phyloP scores from a whole-genome alignment of 2,329 filamentous ascomycete species.

The Alternaria brassicicola region DNA sequence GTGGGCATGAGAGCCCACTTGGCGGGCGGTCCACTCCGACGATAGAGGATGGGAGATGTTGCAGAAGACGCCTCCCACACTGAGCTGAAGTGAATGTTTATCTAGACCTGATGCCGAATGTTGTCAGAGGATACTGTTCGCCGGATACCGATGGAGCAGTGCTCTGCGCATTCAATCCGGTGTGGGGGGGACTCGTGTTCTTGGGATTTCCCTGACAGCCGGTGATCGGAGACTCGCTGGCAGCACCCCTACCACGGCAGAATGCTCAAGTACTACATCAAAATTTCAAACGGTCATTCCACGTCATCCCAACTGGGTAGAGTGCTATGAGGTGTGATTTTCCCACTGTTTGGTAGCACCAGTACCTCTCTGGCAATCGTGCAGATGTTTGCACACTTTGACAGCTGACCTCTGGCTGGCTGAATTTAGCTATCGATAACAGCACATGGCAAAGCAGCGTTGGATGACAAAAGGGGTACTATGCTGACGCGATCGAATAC shows the following conservation, averaged over 20 bases:
- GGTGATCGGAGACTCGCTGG: too few relatives aligned
- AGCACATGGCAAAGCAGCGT: background rate
- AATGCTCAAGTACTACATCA: background rate
- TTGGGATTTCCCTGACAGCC: background rate
- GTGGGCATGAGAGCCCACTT: conserved; percentile 22
- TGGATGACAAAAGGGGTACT: background rate
- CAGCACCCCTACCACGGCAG: background rate
- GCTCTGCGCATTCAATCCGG: conserved; percentile 6
- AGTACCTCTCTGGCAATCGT: background rate
- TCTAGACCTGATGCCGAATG: conserved; percentile 15
- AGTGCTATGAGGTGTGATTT: background rate
- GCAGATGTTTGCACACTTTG: background rate
- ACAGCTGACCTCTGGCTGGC: background rate
- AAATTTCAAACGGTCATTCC: background rate
- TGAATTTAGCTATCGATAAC: background rate
- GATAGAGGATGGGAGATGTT: conserved; percentile 17
- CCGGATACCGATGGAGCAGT: conserved; percentile 36
- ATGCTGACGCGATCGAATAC: background rate
- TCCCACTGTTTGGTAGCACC: background rate
- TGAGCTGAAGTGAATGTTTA: conserved; percentile 1
- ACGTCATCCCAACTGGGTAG: background rate
- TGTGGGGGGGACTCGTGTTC: background rate
- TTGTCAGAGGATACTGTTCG: conserved; percentile 23
- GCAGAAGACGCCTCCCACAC: conserved; percentile 29
- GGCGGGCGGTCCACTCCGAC: conserved; percentile 40